phyloP scores from a whole-genome alignment of 108 stramenopile species.

The Cyclotella sp. region DNA sequence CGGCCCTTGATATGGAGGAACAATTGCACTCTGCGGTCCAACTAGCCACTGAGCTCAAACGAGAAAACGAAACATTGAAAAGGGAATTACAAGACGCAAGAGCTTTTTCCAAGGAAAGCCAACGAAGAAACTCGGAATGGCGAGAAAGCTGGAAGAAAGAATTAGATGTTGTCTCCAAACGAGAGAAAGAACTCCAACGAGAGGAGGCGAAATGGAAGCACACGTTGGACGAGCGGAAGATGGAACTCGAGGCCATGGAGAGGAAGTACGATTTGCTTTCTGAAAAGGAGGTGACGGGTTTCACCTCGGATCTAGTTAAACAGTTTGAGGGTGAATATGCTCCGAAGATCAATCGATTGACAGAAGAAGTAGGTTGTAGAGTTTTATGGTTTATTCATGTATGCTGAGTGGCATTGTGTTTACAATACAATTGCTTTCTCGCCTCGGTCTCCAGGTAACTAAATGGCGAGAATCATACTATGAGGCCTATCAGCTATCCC shows the following conservation, averaged over 20 bases:
- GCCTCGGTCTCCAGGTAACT: slow-evolving; percentile 3
- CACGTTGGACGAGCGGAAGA: slow-evolving; percentile 21
- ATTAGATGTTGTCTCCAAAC: slow-evolving; percentile 20
- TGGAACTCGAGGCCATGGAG: slow-evolving; percentile 25
- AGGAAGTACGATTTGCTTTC: background rate
- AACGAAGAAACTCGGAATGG: slow-evolving; percentile 29
- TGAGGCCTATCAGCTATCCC: slow-evolving; percentile 11
- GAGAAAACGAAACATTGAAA: slow-evolving; percentile 25
- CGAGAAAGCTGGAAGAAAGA: slow-evolving; percentile 42
- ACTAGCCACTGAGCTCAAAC: slow-evolving; percentile 24
- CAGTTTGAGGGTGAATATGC: slow-evolving; percentile 17
- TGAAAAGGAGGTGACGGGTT: background rate
- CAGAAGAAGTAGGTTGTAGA: slow-evolving; percentile 13
- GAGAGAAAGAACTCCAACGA: slow-evolving; percentile 31
- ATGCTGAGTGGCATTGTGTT: background rate
- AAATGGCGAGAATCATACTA: slow-evolving; percentile 39
- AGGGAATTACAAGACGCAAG: slow-evolving; percentile 12
- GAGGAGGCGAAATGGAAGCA: slow-evolving; percentile 29
- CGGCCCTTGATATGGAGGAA: slow-evolving; percentile 10
- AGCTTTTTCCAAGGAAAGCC: slow-evolving; percentile 5
- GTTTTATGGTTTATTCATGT: too few relatives aligned
- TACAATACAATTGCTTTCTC: background rate
- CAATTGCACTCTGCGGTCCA: slow-evolving; percentile 22
- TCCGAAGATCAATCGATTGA: slow-evolving; percentile 22
- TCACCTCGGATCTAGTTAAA: background rate